Evolutionary conservation across 2,329 filamentous ascomycete genomes (phyloP).

Genomic region (Trichoderma breve): DNA sequence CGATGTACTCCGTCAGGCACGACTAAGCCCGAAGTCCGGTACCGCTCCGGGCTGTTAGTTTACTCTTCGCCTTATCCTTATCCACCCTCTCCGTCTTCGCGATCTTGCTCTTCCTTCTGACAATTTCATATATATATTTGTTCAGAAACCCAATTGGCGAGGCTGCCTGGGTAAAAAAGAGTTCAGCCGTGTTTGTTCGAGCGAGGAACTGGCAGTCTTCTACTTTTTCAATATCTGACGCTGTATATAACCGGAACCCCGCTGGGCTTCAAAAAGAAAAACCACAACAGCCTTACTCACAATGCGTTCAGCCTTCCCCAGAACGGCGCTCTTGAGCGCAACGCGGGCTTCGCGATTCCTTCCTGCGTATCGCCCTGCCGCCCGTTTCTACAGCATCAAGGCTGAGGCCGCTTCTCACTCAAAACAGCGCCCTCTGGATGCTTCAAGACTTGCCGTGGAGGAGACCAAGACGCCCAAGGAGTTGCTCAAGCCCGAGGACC

Average conservation of each 20-base stretch:
- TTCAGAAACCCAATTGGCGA: neutral
- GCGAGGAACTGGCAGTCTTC: neutral
- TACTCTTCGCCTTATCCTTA: neutral
- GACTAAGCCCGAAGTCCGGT: slow-evolving; percentile 21
- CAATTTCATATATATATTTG: neutral
- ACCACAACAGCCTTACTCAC: neutral
- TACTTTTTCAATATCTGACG: neutral
- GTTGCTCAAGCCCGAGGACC: slow-evolving; percentile 70
- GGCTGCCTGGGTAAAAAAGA: neutral
- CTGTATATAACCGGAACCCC: neutral
- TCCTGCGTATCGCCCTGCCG: slow-evolving; percentile 31
- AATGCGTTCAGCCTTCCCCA: slow-evolving; percentile 35
- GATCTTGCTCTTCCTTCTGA: neutral
- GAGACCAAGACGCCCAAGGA: slow-evolving; percentile 74
- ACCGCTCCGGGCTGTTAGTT: slow-evolving; percentile 16
- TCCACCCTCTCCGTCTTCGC: neutral
- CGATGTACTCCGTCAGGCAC: neutral
- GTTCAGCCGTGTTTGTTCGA: neutral
- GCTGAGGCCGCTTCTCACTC: slow-evolving; percentile 48
- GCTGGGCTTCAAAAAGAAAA: neutral
- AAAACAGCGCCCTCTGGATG: slow-evolving; percentile 68
- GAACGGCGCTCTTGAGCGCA: slow-evolving; percentile 36
- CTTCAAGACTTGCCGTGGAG: slow-evolving; percentile 71
- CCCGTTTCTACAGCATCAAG: slow-evolving; percentile 51
- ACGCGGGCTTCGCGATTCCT: slow-evolving; percentile 37